Evolutionary conservation across 257 asterid genomes (phyloP).

Genomic region (Buddleja alternifolia): DNA sequence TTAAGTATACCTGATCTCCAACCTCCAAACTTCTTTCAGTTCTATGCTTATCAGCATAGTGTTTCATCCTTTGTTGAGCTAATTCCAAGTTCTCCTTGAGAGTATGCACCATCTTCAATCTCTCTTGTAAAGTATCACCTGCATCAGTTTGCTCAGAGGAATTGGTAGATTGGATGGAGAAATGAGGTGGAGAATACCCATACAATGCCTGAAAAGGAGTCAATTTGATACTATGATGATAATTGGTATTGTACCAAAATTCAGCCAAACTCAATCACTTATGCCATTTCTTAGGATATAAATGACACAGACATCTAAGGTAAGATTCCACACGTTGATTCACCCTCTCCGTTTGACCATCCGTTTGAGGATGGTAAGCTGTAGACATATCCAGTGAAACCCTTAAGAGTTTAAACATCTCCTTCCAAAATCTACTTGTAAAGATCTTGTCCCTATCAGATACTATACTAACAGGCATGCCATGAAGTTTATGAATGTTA

Average conservation of each 20-base stretch:
- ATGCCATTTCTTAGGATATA: neutral
- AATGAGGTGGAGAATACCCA: neutral
- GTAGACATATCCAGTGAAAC: neutral
- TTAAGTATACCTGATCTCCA: neutral
- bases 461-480: neutral
- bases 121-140: neutral
- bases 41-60: neutral
- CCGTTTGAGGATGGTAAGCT: neutral
- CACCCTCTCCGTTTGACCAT: neutral
- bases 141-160: neutral
- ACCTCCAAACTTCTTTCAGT: neutral
- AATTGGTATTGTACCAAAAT: slow-evolving; percentile 1
- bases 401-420: neutral
- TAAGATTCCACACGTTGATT: neutral
- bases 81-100: neutral
- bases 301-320: neutral
- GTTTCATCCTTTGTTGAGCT: neutral
- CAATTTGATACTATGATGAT: neutral
- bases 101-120: neutral
- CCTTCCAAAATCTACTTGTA: neutral
- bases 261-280: neutral
- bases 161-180: neutral
- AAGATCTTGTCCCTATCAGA: neutral
- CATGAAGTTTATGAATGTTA: neutral
- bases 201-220: neutral